Conservation (phyloP, 2,329 filamentous ascomycete genomes). For the Nemania sp. region DNA sequence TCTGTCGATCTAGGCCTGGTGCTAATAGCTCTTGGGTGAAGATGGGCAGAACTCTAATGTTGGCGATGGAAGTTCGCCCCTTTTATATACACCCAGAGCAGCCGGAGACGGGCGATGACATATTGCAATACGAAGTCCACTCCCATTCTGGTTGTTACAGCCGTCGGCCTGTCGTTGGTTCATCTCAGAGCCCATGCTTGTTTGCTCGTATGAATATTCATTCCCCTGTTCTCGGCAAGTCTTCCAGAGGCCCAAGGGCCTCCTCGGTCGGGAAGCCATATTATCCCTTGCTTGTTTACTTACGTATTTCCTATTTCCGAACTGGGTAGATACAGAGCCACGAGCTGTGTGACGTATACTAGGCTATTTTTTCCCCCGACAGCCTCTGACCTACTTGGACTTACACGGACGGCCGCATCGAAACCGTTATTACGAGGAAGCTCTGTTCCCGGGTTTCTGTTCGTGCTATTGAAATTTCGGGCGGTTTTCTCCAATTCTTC, state of each 20-base stretch:
- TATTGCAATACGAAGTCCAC: constrained; percentile 2
- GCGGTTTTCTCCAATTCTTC: background rate
- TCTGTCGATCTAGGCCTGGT: background rate
- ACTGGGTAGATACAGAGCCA: background rate
- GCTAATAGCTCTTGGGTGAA: constrained; percentile 4
- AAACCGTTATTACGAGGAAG: background rate
- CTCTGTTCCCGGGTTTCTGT: background rate
- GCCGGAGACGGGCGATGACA: background rate
- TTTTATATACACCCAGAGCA: constrained; percentile 2
- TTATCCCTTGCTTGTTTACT: background rate
- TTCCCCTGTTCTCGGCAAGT: background rate
- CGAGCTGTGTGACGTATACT: background rate
- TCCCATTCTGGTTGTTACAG: background rate
- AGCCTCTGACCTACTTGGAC: background rate
- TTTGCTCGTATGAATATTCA: constrained; percentile 9
- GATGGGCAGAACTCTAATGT: constrained; percentile 10
- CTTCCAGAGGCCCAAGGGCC: background rate
- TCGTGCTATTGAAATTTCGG: background rate
- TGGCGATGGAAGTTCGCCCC: background rate
- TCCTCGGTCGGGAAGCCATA: background rate
- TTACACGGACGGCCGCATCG: background rate
- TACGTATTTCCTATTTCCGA: constrained; percentile 1
- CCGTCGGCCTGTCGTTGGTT: background rate
- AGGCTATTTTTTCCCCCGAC: too few relatives aligned
- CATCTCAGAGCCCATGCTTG: constrained; percentile 10